A percentile compares a stretch with the other conserved stretches of the same genome.
Evolutionary conservation across 768 basidiomycete genomes (phyloP).

Genomic region (Collybia mongolica): DNA sequence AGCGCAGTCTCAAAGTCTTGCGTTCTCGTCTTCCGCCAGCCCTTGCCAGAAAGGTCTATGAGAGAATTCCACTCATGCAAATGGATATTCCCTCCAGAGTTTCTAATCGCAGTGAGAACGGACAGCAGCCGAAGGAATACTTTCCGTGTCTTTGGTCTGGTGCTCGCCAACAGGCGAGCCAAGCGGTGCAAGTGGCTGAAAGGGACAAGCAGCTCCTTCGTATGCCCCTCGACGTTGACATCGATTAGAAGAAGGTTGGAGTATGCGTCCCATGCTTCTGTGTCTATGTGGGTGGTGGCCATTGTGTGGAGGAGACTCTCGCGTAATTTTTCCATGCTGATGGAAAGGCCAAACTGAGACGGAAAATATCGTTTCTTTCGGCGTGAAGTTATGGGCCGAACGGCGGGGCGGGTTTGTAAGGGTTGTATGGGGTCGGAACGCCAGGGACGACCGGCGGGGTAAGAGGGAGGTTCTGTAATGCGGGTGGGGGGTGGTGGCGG

Average conservation of each 20-base stretch:
- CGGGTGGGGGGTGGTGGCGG: background rate
- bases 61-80: slow-evolving; percentile 79
- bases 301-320: slow-evolving; percentile 16
- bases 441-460: slow-evolving; percentile 27
- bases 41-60: slow-evolving; percentile 64
- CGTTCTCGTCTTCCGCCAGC: slow-evolving; percentile 55
- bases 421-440: slow-evolving; percentile 9
- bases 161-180: slow-evolving; percentile 52
- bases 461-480: slow-evolving; percentile 11
- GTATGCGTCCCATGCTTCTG: slow-evolving; percentile 43
- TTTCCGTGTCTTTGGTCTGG: slow-evolving; percentile 54
- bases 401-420: no score
- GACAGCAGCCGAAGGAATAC: slow-evolving; percentile 67
- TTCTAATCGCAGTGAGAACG: slow-evolving; percentile 58
- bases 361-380: background rate
- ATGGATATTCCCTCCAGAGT: slow-evolving; percentile 51
- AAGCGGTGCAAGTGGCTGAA: slow-evolving; percentile 60
- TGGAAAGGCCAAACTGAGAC: background rate
- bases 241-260: slow-evolving; percentile 26
- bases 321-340: slow-evolving; percentile 10
- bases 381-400: background rate
- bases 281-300: slow-evolving; percentile 15
- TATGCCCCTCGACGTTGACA: slow-evolving; percentile 17
- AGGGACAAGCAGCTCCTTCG: slow-evolving; percentile 27
- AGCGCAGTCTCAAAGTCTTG: slow-evolving; percentile 63